These are phyloP conservation scores for Chrysanthemum lavandulifolium DNA, from an alignment of 129 eudicot species.

Conservation along the genomic window DNA sequence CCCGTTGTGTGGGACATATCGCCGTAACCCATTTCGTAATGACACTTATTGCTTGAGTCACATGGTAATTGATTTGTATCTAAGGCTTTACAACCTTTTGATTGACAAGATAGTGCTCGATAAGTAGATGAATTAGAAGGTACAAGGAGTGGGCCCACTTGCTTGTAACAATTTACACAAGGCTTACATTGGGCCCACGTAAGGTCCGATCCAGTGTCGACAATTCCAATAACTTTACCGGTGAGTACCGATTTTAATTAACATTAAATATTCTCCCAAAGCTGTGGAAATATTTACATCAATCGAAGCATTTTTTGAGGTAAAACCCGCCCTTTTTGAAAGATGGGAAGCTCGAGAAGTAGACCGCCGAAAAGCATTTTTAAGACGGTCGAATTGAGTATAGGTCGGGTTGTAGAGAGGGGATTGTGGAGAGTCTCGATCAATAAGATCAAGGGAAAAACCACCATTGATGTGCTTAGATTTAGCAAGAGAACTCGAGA, in stretches of 20 bases:
- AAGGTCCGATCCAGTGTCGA: constrained; percentile 70
- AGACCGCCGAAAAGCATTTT: constrained; percentile 39
- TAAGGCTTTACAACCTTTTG: constrained; percentile 32
- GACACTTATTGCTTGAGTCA: constrained; percentile 21
- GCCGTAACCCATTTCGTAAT: constrained; percentile 28
- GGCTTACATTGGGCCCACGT: constrained; percentile 71
- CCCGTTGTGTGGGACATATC: constrained; percentile 35
- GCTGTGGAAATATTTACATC: constrained; percentile 20
- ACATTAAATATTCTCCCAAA: constrained; percentile 55
- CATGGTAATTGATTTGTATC: not conserved
- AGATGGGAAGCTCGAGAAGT: constrained; percentile 22
- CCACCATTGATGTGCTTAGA: constrained; percentile 14
- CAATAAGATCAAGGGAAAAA: constrained; percentile 46
- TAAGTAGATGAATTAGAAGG: constrained; percentile 48
- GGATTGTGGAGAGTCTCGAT: constrained; percentile 55
- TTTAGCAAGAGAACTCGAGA: constrained; percentile 21
- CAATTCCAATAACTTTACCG: constrained; percentile 38
- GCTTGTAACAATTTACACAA: constrained; percentile 52
- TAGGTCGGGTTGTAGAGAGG: constrained; percentile 48
- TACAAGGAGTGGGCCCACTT: constrained; percentile 39
- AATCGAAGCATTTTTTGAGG: not conserved
- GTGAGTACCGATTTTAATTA: constrained; percentile 52
- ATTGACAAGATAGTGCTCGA: constrained; percentile 33
- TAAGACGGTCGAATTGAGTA: constrained; percentile 26
- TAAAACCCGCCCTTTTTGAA: not conserved